phyloP scores from a whole-genome alignment of 2,329 filamentous ascomycete species.

The Capronia coronata region DNA sequence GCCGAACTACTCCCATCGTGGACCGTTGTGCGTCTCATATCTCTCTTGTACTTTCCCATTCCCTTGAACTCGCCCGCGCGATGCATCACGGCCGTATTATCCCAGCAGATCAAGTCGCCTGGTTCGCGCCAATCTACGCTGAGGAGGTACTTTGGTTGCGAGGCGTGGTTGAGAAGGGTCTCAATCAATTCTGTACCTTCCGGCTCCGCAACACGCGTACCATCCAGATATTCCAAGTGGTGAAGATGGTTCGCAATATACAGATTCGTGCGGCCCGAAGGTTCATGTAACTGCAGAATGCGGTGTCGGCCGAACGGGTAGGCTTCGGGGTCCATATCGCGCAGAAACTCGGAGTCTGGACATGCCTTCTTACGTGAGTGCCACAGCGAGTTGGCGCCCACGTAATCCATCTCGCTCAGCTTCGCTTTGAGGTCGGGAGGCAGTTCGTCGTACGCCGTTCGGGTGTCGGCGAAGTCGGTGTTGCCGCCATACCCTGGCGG shows the following conservation, averaged over 20 bases:
- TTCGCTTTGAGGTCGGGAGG: slow-evolving; percentile 33
- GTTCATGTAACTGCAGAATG: slow-evolving; percentile 47
- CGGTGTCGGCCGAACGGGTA: slow-evolving; percentile 43
- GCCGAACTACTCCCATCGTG: slow-evolving; percentile 42
- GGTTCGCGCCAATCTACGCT: slow-evolving; percentile 45
- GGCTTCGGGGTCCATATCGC: slow-evolving; percentile 39
- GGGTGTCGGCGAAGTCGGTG: slow-evolving; percentile 51
- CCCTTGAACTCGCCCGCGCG: slow-evolving; percentile 42
- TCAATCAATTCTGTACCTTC: slow-evolving; percentile 35
- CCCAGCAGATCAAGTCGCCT: slow-evolving; percentile 53
- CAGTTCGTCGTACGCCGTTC: slow-evolving; percentile 47
- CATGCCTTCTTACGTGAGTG: slow-evolving; percentile 48
- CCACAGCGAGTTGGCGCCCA: slow-evolving; percentile 49
- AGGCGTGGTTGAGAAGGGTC: slow-evolving; percentile 40
- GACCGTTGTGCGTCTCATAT: slow-evolving; percentile 53
- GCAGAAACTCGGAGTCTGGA: slow-evolving; percentile 36
- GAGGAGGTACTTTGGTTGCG: slow-evolving; percentile 44
- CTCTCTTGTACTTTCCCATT: slow-evolving; percentile 44
- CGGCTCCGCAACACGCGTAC: slow-evolving; percentile 23
- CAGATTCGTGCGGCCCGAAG: slow-evolving; percentile 43
- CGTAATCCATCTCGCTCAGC: slow-evolving; percentile 39
- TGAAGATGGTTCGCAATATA: slow-evolving; percentile 51
- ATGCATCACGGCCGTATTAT: slow-evolving; percentile 54
- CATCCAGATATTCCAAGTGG: slow-evolving; percentile 38
- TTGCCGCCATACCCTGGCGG: slow-evolving; percentile 45